Evolutionary conservation across 164 flowering plant genomes (phyloP).

Genomic region (Annona cherimola): DNA sequence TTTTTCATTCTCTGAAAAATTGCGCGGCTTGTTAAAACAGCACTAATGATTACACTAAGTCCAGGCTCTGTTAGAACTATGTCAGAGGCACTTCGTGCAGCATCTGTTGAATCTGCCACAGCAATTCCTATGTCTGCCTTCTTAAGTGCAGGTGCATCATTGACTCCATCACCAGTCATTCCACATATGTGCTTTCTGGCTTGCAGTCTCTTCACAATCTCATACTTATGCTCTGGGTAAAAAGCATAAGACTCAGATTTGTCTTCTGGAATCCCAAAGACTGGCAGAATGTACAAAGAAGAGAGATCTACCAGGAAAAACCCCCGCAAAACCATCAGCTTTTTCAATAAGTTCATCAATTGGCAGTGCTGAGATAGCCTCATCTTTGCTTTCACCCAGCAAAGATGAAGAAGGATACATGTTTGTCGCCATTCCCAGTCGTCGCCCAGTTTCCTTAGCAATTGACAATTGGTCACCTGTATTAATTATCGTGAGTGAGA

Average conservation of each 20-base stretch:
- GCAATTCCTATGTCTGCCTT: slow-evolving; percentile 66
- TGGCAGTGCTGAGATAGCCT: slow-evolving; percentile 24
- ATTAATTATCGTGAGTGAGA: not conserved
- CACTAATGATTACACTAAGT: slow-evolving; percentile 4
- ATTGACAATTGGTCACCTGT: slow-evolving; percentile 62
- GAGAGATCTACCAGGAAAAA: slow-evolving; percentile 47
- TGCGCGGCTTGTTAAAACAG: slow-evolving; percentile 6
- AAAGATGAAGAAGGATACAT: slow-evolving; percentile 61
- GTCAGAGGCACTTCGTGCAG: slow-evolving; percentile 8
- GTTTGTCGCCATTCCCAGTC: slow-evolving; percentile 70
- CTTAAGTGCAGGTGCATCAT: slow-evolving; percentile 62
- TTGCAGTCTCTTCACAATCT: slow-evolving; percentile 53
- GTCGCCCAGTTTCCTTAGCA: slow-evolving; percentile 59
- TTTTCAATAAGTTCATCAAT: slow-evolving; percentile 61
- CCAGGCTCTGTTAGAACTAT: slow-evolving; percentile 10
- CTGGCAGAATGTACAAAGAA: not conserved
- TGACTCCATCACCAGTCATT: slow-evolving; percentile 73
- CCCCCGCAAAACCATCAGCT: slow-evolving; percentile 78
- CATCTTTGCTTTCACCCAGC: slow-evolving; percentile 41
- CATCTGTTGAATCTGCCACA: slow-evolving; percentile 20
- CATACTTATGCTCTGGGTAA: slow-evolving; percentile 53
- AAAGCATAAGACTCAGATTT: not conserved
- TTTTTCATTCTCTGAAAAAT: slow-evolving; percentile 10
- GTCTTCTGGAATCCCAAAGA: not conserved
- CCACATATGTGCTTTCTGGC: slow-evolving; percentile 61